phyloP scores from a whole-genome alignment of 495 filamentous ascomycete genomes.

The Extremus antarcticus region DNA sequence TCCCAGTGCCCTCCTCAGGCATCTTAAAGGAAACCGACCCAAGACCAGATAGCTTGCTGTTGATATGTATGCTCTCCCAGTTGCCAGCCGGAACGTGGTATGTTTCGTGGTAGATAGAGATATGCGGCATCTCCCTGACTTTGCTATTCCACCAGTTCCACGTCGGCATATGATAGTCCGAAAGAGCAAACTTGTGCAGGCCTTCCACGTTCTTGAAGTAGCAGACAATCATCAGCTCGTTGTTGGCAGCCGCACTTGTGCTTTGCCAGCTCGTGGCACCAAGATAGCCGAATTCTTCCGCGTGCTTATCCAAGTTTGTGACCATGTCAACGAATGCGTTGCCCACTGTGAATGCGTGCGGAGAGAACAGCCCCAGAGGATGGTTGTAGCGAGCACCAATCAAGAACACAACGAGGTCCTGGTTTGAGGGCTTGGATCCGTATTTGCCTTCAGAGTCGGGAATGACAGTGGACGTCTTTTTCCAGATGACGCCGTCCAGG shows the following conservation, averaged over 20 bases:
- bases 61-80: slow-evolving; percentile 33
- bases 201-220: slow-evolving; percentile 41
- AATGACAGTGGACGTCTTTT: slow-evolving; percentile 30
- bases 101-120: slow-evolving; percentile 41
- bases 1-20: slow-evolving; percentile 2
- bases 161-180: slow-evolving; percentile 32
- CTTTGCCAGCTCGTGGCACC: slow-evolving; percentile 14
- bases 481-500: slow-evolving; percentile 27
- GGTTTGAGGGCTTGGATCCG: slow-evolving; percentile 23
- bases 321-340: slow-evolving; percentile 12
- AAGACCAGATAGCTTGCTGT: slow-evolving; percentile 1
- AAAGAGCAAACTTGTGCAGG: slow-evolving; percentile 42
- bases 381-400: slow-evolving; percentile 35
- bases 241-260: slow-evolving; percentile 18
- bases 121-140: slow-evolving; percentile 31
- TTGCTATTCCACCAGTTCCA: slow-evolving; percentile 39
- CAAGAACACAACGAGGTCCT: slow-evolving; percentile 33
- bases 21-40: background rate
- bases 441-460: slow-evolving; percentile 30
- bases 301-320: slow-evolving; percentile 10
- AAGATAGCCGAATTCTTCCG: slow-evolving; percentile 19
- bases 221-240: slow-evolving; percentile 33
- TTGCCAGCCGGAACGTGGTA: slow-evolving; percentile 10
- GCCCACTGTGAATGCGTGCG: slow-evolving; percentile 10
- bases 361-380: slow-evolving; percentile 17